Percentiles rank a stretch among this genome's conserved stretches.
Conservation (phyloP, 129 eudicot genomes). For the Ambrosia trifida region DNA sequence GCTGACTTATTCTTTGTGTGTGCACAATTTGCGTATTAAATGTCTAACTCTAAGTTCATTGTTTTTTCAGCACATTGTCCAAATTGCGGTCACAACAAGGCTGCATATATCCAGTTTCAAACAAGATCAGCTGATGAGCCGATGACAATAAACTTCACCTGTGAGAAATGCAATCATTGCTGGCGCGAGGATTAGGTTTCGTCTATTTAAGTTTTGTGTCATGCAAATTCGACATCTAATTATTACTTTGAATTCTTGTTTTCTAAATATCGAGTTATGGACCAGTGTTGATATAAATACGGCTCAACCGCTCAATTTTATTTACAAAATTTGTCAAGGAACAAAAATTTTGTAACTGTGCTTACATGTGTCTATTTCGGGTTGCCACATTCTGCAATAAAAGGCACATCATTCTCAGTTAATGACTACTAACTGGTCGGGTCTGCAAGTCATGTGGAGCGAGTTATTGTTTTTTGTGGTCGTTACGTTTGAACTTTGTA, state of each 20-base stretch:
- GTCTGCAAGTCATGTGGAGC: conserved; percentile 50
- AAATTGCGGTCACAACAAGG: conserved; percentile 51
- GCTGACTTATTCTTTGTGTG: background rate
- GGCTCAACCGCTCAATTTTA: background rate
- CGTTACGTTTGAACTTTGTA: conserved; percentile 53
- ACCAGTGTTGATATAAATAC: background rate
- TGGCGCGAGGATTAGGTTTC: conserved; percentile 66
- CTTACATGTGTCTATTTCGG: conserved; percentile 4
- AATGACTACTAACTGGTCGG: conserved; percentile 46
- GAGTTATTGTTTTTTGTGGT: conserved; percentile 47
- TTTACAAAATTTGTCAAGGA: background rate
- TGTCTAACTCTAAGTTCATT: background rate
- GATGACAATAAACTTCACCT: conserved; percentile 59
- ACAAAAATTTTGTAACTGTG: background rate
- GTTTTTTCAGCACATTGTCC: conserved; percentile 62
- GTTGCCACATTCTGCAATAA: conserved; percentile 54
- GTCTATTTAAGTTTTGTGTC: background rate
- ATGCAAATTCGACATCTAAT: background rate
- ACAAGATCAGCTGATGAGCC: conserved; percentile 93
- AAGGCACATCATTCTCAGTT: conserved; percentile 56
- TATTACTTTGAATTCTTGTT: conserved; percentile 4
- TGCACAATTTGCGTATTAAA: background rate
- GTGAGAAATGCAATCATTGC: conserved; percentile 47
- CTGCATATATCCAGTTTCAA: conserved; percentile 59
- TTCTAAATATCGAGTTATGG: background rate